Base-by-base conservation (phyloP, 108 stramenopile species). In the Skeletonema marinoi region DNA sequence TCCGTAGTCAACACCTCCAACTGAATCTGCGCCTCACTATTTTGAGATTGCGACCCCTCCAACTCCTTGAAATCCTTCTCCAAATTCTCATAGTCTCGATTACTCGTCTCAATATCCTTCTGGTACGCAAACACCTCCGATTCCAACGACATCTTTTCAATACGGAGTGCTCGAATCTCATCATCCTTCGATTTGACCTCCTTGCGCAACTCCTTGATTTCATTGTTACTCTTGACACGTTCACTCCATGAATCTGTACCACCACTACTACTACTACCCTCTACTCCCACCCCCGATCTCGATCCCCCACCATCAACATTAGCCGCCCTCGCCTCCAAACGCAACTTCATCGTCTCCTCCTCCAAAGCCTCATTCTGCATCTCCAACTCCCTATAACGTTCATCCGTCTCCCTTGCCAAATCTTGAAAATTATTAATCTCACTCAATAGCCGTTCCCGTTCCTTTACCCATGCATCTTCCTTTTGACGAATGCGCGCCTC, bases 21-120 rank as follows among this genome's bases (percentile, higher is more conserved):
- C 73, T 93, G 90, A 31, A 96, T 96, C 70, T 91, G 89, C 7
- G 96, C 96, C 69, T 96, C 96, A 51, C 80, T 89, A 76, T 90
- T 93, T 38, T 88, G 82, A 30, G 87, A 85, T 31, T 87, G 93
- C 12, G 88, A 89, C 7, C 87, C 77, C 39, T 88, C 81, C 41
- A 96, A 61, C 60, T 88, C 87, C 31, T 87, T 85, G 68, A 86
- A 92, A 74, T 96, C 93, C 36, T 58, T 78, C 46, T 90, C 82
- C 41, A 96, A 72, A 65, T 89, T 90, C 33, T 93, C 91, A 64
- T 86, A 90, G 70, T 85, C 78, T 32, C 89, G 73, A 51, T 74
- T 71, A 13, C 90, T 60, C 30, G 81, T 81, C 25, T 81, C 63
- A 7, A 92, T 80, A 68, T 96, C 88, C 66, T 89, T 90, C 30